Evolutionary conservation across 1,284 basidiomycete genomes (phyloP).

Genomic region (Malassezia slooffiae): DNA sequence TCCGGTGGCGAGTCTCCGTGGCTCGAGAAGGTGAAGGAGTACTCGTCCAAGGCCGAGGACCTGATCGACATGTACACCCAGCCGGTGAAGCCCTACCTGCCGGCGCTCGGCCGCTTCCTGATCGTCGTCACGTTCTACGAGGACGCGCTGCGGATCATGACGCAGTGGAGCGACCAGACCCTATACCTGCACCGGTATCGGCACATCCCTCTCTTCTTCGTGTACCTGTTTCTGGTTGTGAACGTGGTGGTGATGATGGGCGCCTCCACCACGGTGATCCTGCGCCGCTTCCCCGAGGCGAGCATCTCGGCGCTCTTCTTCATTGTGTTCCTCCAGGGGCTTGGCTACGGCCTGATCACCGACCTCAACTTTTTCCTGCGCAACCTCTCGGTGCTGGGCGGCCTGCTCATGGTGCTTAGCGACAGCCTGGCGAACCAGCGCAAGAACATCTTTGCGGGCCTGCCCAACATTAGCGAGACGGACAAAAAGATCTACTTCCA

Average conservation of each 20-base stretch:
- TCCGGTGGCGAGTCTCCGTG: no score
- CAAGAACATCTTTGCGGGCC: slow-evolving; percentile 70
- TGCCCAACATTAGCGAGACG: slow-evolving; percentile 75
- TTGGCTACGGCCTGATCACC: slow-evolving; percentile 87
- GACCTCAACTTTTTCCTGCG: slow-evolving; percentile 99
- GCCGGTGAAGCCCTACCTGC: slow-evolving; percentile 85
- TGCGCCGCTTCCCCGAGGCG: slow-evolving; percentile 75
- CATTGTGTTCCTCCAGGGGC: slow-evolving; percentile 84
- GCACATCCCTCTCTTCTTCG: slow-evolving; percentile 85
- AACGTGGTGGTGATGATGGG: slow-evolving; percentile 89
- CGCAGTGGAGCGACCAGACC: slow-evolving; percentile 90
- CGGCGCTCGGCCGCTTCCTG: slow-evolving; percentile 85
- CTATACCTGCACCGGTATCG: slow-evolving; percentile 60
- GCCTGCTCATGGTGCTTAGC: slow-evolving; percentile 92
- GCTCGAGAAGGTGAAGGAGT: slow-evolving; percentile 66
- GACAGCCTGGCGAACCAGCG: slow-evolving; percentile 71
- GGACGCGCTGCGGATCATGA: slow-evolving; percentile 82
- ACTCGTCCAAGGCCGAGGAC: slow-evolving; percentile 71
- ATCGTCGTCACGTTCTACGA: slow-evolving; percentile 98
- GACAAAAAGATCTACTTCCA: slow-evolving; percentile 99
- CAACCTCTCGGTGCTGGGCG: slow-evolving; percentile 81
- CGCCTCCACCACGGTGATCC: slow-evolving; percentile 76
- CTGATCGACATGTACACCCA: slow-evolving; percentile 82
- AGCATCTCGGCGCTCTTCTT: slow-evolving; percentile 76
- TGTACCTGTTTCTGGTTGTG: slow-evolving; percentile 77